These are phyloP conservation scores for Diversispora epigaea DNA, from an alignment of 192 early-diverging fungal genomes.

Conservation along the genomic window DNA sequence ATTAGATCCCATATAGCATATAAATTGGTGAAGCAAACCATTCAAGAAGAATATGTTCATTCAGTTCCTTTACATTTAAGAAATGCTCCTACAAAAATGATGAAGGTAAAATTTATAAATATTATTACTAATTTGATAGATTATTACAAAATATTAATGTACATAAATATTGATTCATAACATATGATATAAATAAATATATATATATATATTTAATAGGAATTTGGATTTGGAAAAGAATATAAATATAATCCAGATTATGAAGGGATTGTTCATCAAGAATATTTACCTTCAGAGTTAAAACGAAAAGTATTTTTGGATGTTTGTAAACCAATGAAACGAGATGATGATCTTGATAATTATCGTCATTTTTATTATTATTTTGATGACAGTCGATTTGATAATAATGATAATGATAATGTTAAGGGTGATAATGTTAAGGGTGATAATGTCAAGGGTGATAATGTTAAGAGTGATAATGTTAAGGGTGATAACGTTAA, in stretches of 20 bases:
- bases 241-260: conserved; percentile 87
- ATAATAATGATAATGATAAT: no score
- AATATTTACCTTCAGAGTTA: conserved; percentile 73
- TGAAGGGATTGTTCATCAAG: conserved; percentile 65
- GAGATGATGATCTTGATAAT: conserved; percentile 1
- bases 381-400: no score
- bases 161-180: not conserved
- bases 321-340: conserved; percentile 32
- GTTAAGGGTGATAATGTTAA: no score
- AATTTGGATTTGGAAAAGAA: conserved; percentile 73
- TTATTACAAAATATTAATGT: not conserved
- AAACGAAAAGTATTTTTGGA: conserved; percentile 61
- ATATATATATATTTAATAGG: conserved; percentile 33
- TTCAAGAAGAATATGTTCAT: conserved; percentile 61
- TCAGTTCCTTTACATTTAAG: conserved; percentile 85
- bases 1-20: conserved; percentile 80
- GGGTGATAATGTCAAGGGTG: no score
- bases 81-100: conserved; percentile 77
- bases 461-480: no score
- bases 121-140: not conserved
- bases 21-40: conserved; percentile 58
- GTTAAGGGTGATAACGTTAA: no score
- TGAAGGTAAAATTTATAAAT: conserved; percentile 53
- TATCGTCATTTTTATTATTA: no score
- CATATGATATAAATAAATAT: no score